A percentile compares a stretch with the other conserved stretches of the same genome.
Conservation (phyloP, 73 alveolate genomes). For the Tetrahymena elliotti region DNA sequence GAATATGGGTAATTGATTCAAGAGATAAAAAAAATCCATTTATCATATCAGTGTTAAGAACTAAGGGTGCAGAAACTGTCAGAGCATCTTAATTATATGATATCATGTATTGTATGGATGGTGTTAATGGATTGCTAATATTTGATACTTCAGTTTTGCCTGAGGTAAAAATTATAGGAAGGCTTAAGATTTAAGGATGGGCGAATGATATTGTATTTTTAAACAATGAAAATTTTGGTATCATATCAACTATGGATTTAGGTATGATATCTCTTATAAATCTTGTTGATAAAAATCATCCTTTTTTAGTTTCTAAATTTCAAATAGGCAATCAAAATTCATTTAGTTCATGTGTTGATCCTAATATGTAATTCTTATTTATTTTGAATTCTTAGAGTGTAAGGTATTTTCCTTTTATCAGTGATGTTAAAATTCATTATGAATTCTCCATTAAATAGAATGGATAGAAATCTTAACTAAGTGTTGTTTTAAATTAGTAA, state of each 20-base stretch:
- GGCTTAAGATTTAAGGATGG: background rate
- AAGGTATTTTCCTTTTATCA: background rate
- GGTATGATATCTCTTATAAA: background rate
- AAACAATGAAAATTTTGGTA: background rate
- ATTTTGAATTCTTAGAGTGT: background rate
- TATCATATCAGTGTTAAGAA: background rate
- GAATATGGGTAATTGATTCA: background rate
- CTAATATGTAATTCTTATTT: background rate
- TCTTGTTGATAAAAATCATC: background rate
- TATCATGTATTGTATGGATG: background rate
- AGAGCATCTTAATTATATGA: background rate
- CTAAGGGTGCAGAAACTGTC: background rate
- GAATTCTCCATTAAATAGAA: background rate
- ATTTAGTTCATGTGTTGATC: background rate
- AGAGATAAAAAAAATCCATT: background rate
- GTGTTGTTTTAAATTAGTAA: background rate
- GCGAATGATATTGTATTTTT: background rate
- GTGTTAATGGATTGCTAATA: background rate
- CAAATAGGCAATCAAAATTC: background rate
- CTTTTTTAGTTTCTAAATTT: background rate
- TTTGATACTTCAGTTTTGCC: background rate
- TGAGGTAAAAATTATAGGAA: background rate
- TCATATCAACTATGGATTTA: background rate
- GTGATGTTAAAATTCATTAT: background rate
- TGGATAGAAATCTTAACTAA: background rate